Conservation (phyloP, 2,329 filamentous ascomycete genomes). For the Trichoderma breve region DNA sequence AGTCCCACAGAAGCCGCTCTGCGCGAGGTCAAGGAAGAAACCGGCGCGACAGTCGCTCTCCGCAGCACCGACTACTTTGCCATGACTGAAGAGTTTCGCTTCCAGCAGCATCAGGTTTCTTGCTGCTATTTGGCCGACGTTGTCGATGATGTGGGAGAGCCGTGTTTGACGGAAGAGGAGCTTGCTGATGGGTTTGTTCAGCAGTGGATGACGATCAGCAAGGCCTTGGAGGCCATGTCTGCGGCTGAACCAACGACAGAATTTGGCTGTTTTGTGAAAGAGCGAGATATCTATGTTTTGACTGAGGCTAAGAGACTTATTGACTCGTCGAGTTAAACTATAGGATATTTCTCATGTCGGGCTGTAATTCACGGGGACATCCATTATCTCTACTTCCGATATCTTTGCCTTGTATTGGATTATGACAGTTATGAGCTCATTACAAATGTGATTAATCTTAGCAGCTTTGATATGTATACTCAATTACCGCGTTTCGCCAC, state of each 20-base stretch:
- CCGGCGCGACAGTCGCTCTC: neutral
- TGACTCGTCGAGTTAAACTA: neutral
- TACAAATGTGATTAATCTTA: neutral
- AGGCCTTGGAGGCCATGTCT: constrained; percentile 8
- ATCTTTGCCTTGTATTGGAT: neutral
- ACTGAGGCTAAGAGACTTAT: neutral
- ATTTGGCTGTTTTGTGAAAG: neutral
- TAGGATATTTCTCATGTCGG: neutral
- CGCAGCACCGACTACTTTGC: constrained; percentile 7
- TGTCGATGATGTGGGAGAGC: constrained; percentile 17
- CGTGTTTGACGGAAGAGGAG: constrained; percentile 18
- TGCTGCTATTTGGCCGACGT: constrained; percentile 20
- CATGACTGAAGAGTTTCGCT: constrained; percentile 20
- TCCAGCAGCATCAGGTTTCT: constrained; percentile 20
- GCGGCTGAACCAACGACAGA: neutral
- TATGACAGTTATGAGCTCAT: neutral
- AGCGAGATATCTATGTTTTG: neutral
- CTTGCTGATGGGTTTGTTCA: constrained; percentile 18
- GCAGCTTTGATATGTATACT: neutral
- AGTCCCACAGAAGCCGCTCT: neutral
- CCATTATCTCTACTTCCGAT: too few species aligned
- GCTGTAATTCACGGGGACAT: neutral
- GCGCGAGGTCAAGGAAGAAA: constrained; percentile 21
- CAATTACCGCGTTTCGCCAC: too few species aligned
- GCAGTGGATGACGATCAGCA: neutral